Conservation (phyloP, 2,329 filamentous ascomycete genomes). For the Orbilia javanica region DNA sequence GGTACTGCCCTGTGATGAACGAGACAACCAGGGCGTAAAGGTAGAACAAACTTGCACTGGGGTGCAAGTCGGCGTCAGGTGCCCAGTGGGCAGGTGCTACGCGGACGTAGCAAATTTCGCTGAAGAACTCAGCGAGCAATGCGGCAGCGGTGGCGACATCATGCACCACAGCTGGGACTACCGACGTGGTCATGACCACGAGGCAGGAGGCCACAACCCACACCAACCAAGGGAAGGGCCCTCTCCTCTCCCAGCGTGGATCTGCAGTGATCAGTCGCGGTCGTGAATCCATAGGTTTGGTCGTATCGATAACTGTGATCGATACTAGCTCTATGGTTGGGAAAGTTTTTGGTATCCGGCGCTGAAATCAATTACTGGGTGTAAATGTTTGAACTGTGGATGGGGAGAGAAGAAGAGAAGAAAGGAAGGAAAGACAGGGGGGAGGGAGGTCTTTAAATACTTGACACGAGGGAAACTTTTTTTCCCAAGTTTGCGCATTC, state of each 20-base stretch:
- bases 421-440: neutral
- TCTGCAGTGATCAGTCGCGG: neutral
- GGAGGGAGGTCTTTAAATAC: too few relatives aligned
- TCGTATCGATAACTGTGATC: slow-evolving; percentile 7
- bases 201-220: neutral
- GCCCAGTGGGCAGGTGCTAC: slow-evolving; percentile 10
- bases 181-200: slow-evolving; percentile 11
- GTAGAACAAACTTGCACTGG: slow-evolving; percentile 6
- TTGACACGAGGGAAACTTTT: too few relatives aligned
- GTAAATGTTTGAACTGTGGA: slow-evolving; percentile 18
- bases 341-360: slow-evolving; percentile 22
- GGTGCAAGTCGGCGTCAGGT: slow-evolving; percentile 17
- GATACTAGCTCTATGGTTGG: slow-evolving; percentile 19
- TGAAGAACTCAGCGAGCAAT: slow-evolving; percentile 15
- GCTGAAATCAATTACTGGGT: slow-evolving; percentile 26
- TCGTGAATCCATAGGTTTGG: slow-evolving; percentile 2
- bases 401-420: slow-evolving; percentile 24
- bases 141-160: slow-evolving; percentile 1
- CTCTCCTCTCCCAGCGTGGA: neutral
- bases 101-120: slow-evolving; percentile 15
- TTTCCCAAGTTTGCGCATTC: too few relatives aligned
- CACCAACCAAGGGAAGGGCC: slow-evolving; percentile 11
- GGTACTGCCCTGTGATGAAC: slow-evolving; percentile 10
- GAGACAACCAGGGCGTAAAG: slow-evolving; percentile 4
- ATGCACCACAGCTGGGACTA: neutral